A percentile compares a stretch with the other conserved stretches of the same genome.
Evolutionary conservation across 768 basidiomycete genomes (phyloP).

Genomic region (Cytidiella melzeri): DNA sequence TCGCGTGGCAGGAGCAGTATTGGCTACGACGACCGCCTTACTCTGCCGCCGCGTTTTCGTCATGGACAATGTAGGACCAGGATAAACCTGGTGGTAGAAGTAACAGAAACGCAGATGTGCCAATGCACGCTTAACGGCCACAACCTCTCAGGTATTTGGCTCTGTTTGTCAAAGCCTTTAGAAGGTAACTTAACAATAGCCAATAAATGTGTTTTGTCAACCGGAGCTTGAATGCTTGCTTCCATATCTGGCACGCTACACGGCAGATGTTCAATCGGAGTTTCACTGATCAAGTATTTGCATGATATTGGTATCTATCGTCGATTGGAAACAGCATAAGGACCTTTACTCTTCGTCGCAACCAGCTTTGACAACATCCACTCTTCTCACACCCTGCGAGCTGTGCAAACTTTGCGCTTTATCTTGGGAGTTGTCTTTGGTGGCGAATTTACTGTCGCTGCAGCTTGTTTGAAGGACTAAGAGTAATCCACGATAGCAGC

Average conservation of each 20-base stretch:
- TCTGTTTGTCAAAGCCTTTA: slow-evolving; percentile 19
- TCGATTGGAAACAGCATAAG: not conserved
- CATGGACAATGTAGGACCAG: slow-evolving; percentile 18
- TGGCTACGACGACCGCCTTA: slow-evolving; percentile 43
- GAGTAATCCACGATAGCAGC: no score
- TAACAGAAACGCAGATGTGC: slow-evolving; percentile 3
- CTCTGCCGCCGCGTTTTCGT: slow-evolving; percentile 58
- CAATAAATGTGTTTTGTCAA: slow-evolving; percentile 15
- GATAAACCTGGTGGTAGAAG: slow-evolving; percentile 9
- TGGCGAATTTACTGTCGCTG: no score
- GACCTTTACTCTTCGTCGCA: not conserved
- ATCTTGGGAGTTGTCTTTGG: no score
- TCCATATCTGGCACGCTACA: not conserved
- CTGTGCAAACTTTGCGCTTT: no score
- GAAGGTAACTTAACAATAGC: slow-evolving; percentile 20
- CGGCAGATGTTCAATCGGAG: not conserved
- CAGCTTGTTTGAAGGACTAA: no score
- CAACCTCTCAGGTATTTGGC: slow-evolving; percentile 17
- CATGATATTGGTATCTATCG: not conserved
- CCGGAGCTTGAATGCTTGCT: no score
- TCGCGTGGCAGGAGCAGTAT: slow-evolving; percentile 25
- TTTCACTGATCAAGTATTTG: slow-evolving; percentile 1
- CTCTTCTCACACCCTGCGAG: no score
- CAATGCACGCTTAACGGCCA: slow-evolving; percentile 14
- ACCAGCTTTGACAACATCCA: no score